Base-by-base conservation (phyloP, 1,284 basidiomycete genomes). In the Golubevia pallescens region DNA sequence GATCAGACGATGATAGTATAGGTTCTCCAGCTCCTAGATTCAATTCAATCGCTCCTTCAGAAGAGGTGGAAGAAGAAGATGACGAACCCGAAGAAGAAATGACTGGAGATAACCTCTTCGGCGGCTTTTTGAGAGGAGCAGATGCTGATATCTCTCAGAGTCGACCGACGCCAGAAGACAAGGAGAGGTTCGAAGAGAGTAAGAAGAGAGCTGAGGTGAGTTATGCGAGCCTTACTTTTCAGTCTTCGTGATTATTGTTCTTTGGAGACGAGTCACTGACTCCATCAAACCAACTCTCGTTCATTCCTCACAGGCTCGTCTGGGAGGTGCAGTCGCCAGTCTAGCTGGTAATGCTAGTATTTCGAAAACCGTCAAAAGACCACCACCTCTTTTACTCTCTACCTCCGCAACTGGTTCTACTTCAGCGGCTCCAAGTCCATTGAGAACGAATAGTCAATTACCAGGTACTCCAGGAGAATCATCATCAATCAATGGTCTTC, bases 141-240 rank as follows among this genome's bases (percentile, higher is more conserved):
- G 92, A 97, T 62, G 90, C 94, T 28, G 93, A 94, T 82, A 92
- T 89, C 28, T 87, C 88, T 19, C 91, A 90, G 71, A 95, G 94
- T 51, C 67, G n/a, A 84, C 86, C 3, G 90, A 95, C 51, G 84
- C 86, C 86, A n/a, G 79, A 84, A 7, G 96, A 99, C 85, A 92
- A 92, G 78, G 86, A 89, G 60, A 88, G 90, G 54, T 98, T 93
- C 81, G 92, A 95, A 71, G 88, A 88, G 69, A 92, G 92, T 77
- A 89, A 91, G 62, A 78, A 88, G 52, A 84, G 88, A 13, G 92
- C 93, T 34, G 94, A 96, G 87, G 91, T 92, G 73, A 78, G 78
- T 54, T 65, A 69, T 20, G 23, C 28, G 28, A 28, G 28, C 28
- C 28, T 28, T 28, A 28, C 28, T 28, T 28, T 28, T 28, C 28